Base-by-base conservation (phyloP, 2,329 filamentous ascomycete genomes). In the Thielaviopsis populi region DNA sequence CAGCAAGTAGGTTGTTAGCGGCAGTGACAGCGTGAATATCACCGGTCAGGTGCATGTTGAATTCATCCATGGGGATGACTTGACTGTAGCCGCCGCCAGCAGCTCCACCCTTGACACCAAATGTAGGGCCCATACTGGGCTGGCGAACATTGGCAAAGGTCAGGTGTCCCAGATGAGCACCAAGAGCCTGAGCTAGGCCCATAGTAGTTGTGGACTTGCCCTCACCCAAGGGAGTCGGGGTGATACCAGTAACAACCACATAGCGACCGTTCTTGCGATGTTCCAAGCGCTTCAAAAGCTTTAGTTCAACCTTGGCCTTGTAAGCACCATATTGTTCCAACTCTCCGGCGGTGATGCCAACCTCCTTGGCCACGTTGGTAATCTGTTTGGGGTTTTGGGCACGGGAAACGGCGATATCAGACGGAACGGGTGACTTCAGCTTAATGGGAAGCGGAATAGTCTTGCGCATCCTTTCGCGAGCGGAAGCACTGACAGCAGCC, bases 1-100 rank as follows among this genome's bases (percentile, higher is more conserved):
- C 94, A 54, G 94, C 92, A 53, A 99, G 83, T 65, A 99, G 80
- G 76, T 99, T 99, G 81, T 97, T 99, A 43, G 94, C 94, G 33
- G 92, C 92, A 62, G 91, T 91, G 71, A 99, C 94, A 68, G 94
- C 94, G 74, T 99, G 94, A 65, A 99, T 97, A 73, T 99, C 94
- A 70, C 94, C 94, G 63, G 94, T 99, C 71, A 99, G 78, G 74
- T 99, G 94, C 72, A 99, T 79, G 76, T 99, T 99, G 80, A 99
- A 99, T 75, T 99, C 94, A 70, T 99, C 94, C 94, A 99, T 99
- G 66, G 94, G 94, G 70, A 99, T 97, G 72, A 99, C 94, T 75
- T 99, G 94, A 74, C 90, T 96, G 83, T 97, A 99, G 46, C 94
- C 94, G 74, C 94, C 94, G 71, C 94, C 94, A 64, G 94, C 94